Base-by-base conservation (phyloP, 805 yeast species). In the Kluyveromyces nonfermentans region DNA sequence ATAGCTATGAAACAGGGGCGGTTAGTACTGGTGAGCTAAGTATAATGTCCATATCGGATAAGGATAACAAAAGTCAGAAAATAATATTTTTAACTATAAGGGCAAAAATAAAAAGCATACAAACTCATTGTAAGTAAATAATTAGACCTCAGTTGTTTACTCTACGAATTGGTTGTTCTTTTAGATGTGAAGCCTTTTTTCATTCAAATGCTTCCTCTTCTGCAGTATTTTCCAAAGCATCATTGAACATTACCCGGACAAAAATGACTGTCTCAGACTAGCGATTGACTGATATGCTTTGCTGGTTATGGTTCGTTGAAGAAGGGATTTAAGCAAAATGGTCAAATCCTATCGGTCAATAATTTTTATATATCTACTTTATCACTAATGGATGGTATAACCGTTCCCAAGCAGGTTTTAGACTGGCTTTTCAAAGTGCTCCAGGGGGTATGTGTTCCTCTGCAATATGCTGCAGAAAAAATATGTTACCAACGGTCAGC, bases 391-490 rank as follows among this genome's bases (percentile, higher is more conserved):
- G 14, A 33, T 28, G 22, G 28, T 5, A 38, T 38, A 5, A n/a
- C 33, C 5, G 30, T 70, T 37, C 69, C 75, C 14, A 65, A 63
- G 14, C 69, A 68, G 48, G 65, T 77, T 17, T 59, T 76, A 1
- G 71, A 72, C 45, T 80, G 86, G 86, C 70, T 80, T 8, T 74
- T 71, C 51, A 61, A 73, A 36, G 81, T 77, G 17, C 59, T 80
- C 9, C 71, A 70, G 38, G 77, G 78, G 10, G 75, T 71, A 43
- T 48, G 66, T 53, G 5, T 16, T 21, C 12, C 10, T 21, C 12
- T 12, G n/a, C 17, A 20, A 10, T 25, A 10, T 25, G 12, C 30
- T 10, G 4, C 30, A 25, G 7, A 25, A 3, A 25, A 14, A 4
- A 14, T 4, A 25, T 25, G 14, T 25, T 25, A 14, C 9, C 30